Evolutionary conservation across 2,329 filamentous ascomycete species (phyloP), one percentile per base, ranked within the genome.

Genomic region (Ascochyta pisi): DNA sequence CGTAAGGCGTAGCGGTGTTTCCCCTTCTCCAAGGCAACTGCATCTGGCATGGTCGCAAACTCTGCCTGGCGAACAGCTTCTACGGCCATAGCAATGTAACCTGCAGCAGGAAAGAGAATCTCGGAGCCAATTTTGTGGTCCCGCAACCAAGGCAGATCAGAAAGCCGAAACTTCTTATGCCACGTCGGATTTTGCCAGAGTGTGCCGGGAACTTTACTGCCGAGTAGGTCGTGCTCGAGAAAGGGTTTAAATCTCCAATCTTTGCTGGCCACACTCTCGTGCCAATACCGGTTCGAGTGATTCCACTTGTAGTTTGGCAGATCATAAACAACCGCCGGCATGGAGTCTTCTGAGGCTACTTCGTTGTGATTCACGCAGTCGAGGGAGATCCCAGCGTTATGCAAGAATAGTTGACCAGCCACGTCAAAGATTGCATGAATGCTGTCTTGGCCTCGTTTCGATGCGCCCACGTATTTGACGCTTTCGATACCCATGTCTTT

Each of bases 271-370:
- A 19, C 19, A 19, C 19, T 19, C 41, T 71, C 68, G 33, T 52
- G 51, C 69, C 70, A 75, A 56, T 68, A 72, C 12, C 56, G 50
- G 7, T 57, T 61, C 4, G 63, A 54, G 50, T 75, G 73, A 49
- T 76, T 71, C 67, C 71, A 77, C 0, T 64, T 56, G 38, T 77
- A 77, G 4, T 58, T 58, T 3, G 75, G 73, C 1, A 76, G 67
- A 23, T 69, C 60, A 19, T 19, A 19, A 1, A 47, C 43, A 1
- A 48, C 33, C 1, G 35, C 16, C 23, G 35, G 8, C 8, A 9
- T 9, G 3, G 35, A 5, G 9, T 15, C 12, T 23, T 26, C 2
- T 26, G 16, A 26, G 6, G 4, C 3, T 3, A 7, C 40, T 3
- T 15, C n/a, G 16, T 43, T 19, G 31, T 29, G 22, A 27, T 52